phyloP scores from a whole-genome alignment of 345 rosid genomes.

The Hirschfeldia incana region DNA sequence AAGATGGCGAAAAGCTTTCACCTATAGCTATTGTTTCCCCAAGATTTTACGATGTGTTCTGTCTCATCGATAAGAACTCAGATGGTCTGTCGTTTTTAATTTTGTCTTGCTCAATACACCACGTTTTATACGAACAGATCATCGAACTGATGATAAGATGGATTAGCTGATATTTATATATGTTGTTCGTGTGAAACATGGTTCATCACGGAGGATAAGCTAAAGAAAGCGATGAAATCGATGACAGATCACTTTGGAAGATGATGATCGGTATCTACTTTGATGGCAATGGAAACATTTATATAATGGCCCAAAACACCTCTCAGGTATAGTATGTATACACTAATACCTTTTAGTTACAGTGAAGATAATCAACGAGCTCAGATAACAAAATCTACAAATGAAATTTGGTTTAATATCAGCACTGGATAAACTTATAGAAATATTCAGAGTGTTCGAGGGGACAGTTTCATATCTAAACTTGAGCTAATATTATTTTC shows the following conservation, averaged over 20 bases:
- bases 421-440: neutral
- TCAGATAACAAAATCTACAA: neutral
- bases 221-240: constrained; percentile 31
- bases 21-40: too few relatives aligned
- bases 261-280: constrained; percentile 31
- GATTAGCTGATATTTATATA: neutral
- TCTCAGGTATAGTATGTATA: constrained; percentile 22
- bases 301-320: constrained; percentile 37
- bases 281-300: constrained; percentile 30
- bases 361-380: neutral
- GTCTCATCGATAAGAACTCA: too few relatives aligned
- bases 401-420: neutral
- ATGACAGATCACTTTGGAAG: too few relatives aligned
- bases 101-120: too few relatives aligned
- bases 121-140: too few relatives aligned
- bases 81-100: too few relatives aligned
- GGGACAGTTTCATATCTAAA: neutral
- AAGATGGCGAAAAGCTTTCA: too few relatives aligned
- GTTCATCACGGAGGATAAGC: neutral
- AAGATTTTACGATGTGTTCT: too few relatives aligned
- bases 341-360: too few relatives aligned
- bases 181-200: constrained; percentile 11
- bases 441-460: neutral
- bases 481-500: too few relatives aligned
- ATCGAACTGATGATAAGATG: too few relatives aligned